Evolutionary conservation across 768 basidiomycete genomes (phyloP), one percentile per base, ranked within the genome.

Genomic region (Russula virescens): DNA sequence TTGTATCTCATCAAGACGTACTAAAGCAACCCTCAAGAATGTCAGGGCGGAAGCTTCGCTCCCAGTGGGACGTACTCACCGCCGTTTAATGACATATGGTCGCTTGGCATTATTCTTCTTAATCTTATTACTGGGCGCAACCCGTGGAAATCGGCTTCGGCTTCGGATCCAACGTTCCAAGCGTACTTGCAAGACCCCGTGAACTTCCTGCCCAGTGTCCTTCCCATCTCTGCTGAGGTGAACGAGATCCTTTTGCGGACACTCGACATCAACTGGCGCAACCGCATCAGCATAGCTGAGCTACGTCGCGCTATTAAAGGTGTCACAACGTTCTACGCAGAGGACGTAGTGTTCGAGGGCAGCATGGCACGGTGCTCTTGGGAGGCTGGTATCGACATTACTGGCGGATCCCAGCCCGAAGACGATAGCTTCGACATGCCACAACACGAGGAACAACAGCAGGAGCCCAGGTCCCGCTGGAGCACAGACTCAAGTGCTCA

Each of bases 91-190:
- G 96, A 99, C 73, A 83, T 98, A 66, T 99, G 96, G 96, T 94
- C 94, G 9, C 78, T 98, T 48, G 96, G 94, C 38, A 91, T 99
- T 70, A 91, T 99, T 64, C 86, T 99, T 42, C 85, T 98, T 71
- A 99, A 99, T 74, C 84, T 99, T 49, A 86, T 90, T 28, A 97
- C 93, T 25, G 93, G 94, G 5, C 84, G 96, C 35, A 98, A 98
- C 70, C 96, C 96, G 5, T 98, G 96, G 96, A 90, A 90, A 73
- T 88, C 91, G 25, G 94, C 96, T 3, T 87, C 84, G 4, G 71
- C 76, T 1, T 79, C 85, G 46, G 96, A 98, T 74, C 87, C 89
- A 64, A 94, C 92, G 3, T 99, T 94, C 80, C 83, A 88, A 68
- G 88, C 89, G 0, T 99, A 91, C 74, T 80, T 91, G 60, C 84